A percentile compares a stretch with the other conserved stretches of the same genome.
phyloP scores from a whole-genome alignment of 768 basidiomycete genomes.

The Rhodotorula diobovata region DNA sequence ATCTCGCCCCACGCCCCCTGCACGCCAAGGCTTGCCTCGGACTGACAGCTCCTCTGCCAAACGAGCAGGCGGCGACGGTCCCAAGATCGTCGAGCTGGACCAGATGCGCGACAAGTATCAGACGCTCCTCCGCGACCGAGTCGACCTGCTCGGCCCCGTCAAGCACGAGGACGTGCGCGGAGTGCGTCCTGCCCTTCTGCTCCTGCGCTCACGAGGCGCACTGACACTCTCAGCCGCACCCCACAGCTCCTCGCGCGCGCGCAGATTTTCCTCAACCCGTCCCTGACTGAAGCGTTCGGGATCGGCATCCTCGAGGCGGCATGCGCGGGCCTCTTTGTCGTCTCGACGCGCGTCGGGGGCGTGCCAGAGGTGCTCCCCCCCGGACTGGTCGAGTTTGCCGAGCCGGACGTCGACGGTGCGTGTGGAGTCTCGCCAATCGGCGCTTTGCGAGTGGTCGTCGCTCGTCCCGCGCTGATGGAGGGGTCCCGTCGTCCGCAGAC shows the following conservation, averaged over 20 bases:
- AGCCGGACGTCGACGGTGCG: conserved; percentile 87
- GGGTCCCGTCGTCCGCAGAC: conserved; percentile 54
- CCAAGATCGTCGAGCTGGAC: conserved; percentile 86
- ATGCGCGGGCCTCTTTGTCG: conserved; percentile 87
- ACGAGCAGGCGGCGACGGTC: conserved; percentile 89
- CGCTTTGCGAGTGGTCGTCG: conserved; percentile 2
- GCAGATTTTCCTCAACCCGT: conserved; percentile 89
- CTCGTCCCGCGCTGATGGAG: background rate
- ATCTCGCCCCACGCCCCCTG: background rate
- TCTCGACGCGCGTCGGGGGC: conserved; percentile 88
- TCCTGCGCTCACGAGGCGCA: background rate
- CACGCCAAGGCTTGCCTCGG: too few species aligned
- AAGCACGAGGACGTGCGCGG: conserved; percentile 74
- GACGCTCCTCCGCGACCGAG: conserved; percentile 72
- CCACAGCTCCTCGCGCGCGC: conserved; percentile 74
- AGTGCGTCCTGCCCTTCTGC: conserved; percentile 52
- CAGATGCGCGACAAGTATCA: conserved; percentile 88
- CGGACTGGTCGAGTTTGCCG: conserved; percentile 92
- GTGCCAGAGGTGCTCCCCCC: conserved; percentile 89
- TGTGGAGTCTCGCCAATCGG: too few species aligned
- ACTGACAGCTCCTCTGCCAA: background rate
- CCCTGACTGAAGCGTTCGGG: conserved; percentile 91
- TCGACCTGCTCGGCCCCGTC: conserved; percentile 80
- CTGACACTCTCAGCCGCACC: background rate
- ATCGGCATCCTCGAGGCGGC: conserved; percentile 98